Base-by-base conservation (phyloP, 306 rosid genomes). In the Castanea sativa region DNA sequence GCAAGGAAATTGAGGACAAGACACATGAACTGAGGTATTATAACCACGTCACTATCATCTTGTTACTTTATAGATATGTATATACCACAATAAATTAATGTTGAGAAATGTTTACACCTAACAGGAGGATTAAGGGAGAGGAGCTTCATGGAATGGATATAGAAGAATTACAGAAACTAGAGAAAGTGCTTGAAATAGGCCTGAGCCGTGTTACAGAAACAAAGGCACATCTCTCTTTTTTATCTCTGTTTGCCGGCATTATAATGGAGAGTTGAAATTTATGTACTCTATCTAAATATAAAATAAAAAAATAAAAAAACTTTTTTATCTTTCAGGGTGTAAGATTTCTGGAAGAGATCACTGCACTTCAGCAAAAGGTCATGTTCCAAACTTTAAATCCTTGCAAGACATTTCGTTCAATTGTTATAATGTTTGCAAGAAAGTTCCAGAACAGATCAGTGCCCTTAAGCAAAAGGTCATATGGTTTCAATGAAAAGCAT, bases 351-450 rank as follows among this genome's bases (percentile, higher is more conserved):
- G 57, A 71, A 5, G 80, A 75, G 76, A 65, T 82, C 76, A 19
- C 5, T 19, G 73, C 75, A 68, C 84, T 75, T 45, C 69, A 79
- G 69, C 65, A 51, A 69, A 85, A 85, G 88, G 88, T 85, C 35
- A 55, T 53, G 9, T 7, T 38, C 45, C 45, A 38, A 38, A 38
- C 45, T 38, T 38, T 7, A 38, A 38, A 38, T 38, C 45, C 11
- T n/a, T 71, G 10, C 29, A 33, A 21, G 45, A 8, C 45, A 38
- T 7, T 38, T 38, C 45, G 7, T 2, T 7, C 11, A 38, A 38
- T 38, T 38, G 2, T 38, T 38, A 38, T 8, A 7, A 38, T 2
- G 45, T 38, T 2, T 38, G 11, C 45, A 38, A 38, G 45, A 38
- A 0, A 38, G 11, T 7, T 8, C 45, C 45, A 38, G 45, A 38